Evolutionary conservation across 768 basidiomycete genomes (phyloP).

Genomic region (Suillus weaverae): DNA sequence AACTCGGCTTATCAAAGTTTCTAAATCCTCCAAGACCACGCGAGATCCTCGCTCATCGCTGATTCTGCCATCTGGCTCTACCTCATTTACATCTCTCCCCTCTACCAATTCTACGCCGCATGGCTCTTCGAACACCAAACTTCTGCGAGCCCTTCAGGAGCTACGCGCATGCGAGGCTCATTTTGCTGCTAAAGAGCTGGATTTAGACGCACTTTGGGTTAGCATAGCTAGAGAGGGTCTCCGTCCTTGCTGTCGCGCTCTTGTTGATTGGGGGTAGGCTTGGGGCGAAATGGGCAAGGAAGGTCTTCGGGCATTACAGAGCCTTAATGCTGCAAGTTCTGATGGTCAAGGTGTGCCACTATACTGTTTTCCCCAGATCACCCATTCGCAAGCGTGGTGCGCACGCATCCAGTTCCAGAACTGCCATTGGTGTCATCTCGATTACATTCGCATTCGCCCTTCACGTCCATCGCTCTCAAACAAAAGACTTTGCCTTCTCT

Average conservation of each 20-base stretch:
- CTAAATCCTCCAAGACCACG: conserved; percentile 51
- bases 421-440: conserved; percentile 5
- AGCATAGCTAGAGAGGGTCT: conserved; percentile 64
- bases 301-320: conserved; percentile 40
- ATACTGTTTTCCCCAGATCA: background rate
- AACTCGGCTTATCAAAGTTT: conserved; percentile 76
- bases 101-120: conserved; percentile 29
- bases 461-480: background rate
- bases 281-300: conserved; percentile 72
- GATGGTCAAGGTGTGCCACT: conserved; percentile 8
- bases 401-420: background rate
- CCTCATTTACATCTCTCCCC: conserved; percentile 44
- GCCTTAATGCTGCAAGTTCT: conserved; percentile 6
- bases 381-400: background rate
- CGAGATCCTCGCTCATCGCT: conserved; percentile 39
- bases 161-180: conserved; percentile 82
- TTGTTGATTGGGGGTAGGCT: conserved; percentile 66
- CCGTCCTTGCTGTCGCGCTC: conserved; percentile 57
- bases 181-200: conserved; percentile 67
- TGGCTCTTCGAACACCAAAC: conserved; percentile 40
- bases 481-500: conserved; percentile 13
- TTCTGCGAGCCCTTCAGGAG: conserved; percentile 68
- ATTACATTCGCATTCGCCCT: conserved; percentile 9
- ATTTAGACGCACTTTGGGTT: conserved; percentile 53
- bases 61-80: conserved; percentile 34